phyloP scores from a whole-genome alignment of 306 rosid genomes.

The Betula pendula region DNA sequence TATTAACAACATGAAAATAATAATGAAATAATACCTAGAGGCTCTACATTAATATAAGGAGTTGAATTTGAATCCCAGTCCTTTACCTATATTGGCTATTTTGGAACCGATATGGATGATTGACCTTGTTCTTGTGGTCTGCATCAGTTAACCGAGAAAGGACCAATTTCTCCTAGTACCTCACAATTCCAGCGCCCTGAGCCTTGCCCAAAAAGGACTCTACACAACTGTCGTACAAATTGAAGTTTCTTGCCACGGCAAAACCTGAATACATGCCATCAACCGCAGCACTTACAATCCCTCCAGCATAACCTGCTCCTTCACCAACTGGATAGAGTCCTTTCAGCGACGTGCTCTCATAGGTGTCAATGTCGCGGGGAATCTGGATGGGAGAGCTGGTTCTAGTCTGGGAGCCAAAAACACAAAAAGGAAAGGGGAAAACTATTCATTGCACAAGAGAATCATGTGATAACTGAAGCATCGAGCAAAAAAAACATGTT shows the following conservation, averaged over 20 bases:
- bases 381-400: constrained; percentile 92
- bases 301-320: constrained; percentile 99
- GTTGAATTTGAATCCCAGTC: constrained; percentile 19
- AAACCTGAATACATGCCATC: constrained; percentile 95
- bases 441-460: background rate
- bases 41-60: background rate
- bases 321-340: constrained; percentile 95
- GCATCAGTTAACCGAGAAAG: constrained; percentile 23
- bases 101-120: constrained; percentile 9
- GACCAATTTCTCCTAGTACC: constrained; percentile 52
- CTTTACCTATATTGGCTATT: constrained; percentile 22
- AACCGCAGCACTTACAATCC: constrained; percentile 92
- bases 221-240: constrained; percentile 56
- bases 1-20: background rate
- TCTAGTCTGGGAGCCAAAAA: constrained; percentile 66
- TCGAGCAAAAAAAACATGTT: background rate
- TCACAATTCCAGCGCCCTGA: constrained; percentile 56
- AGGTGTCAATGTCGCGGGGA: constrained; percentile 64
- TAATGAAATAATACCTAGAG: background rate
- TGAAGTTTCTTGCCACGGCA: constrained; percentile 64
- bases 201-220: constrained; percentile 78
- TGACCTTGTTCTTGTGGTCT: constrained; percentile 9
- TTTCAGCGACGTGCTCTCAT: constrained; percentile 74
- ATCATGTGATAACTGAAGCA: background rate
- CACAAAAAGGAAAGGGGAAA: too few species aligned